Base-by-base conservation (phyloP, 495 filamentous ascomycete genomes). In the Penicillium subrubescens region DNA sequence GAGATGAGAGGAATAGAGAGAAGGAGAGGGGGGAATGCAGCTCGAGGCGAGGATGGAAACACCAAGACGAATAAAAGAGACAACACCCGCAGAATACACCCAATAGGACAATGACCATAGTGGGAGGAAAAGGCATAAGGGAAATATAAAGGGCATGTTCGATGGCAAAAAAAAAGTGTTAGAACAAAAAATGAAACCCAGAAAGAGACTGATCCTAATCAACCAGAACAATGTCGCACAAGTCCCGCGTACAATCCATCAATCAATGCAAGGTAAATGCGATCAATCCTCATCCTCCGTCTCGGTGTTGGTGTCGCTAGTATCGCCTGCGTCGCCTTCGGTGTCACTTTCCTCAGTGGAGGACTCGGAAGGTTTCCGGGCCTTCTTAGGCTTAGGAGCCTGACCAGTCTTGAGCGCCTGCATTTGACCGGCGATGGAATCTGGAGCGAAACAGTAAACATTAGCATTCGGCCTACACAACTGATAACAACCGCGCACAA, bases 341-440 rank as follows among this genome's bases (percentile, higher is more conserved):
- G 93, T 97, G 71, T 94, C 92, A 71, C 93, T 97, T 75, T 97
- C 90, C 75, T 97, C 90, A 60, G 86, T 87, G 44, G 87, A 87
- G 52, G 87, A 87, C 23, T 86, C 83, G 21, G 80, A 82, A 61
- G 82, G 75, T 71, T 81, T 81, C 78, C 80, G 81, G 73, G 84
- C 83, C 77, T 88, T 89, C 66, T 86, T 83, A 8, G 56, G 56
- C 66, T 82, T 75, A 23, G 86, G 78, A 23, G 84, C 77, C 59
- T 86, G 84, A 43, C 88, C 88, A 5, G 86, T 85, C 77, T 95
- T 96, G 58, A 97, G 85, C 1, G 92, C 90, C 48, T 88, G 88
- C 95, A 98, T 97, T 79, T 96, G 92, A 58, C 95, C 96, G 25
- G 93, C 94, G 70, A 99, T 82, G 2, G 95, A 93, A 80, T 97